phyloP scores from a whole-genome alignment of 495 filamentous ascomycete species.

The Aspergillus egyptiacus region DNA sequence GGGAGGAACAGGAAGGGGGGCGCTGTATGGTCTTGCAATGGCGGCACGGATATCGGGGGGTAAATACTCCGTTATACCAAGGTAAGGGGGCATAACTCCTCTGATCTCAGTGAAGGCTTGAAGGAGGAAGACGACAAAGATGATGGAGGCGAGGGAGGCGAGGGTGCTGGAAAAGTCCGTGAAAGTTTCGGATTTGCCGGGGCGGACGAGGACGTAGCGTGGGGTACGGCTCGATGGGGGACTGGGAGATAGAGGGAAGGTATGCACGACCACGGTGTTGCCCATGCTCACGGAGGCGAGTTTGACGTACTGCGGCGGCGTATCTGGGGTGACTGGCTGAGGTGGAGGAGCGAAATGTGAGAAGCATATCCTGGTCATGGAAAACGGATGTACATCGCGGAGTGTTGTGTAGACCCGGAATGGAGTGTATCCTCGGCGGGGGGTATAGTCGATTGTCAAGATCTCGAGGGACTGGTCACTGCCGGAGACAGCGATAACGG shows the following conservation, averaged over 20 bases:
- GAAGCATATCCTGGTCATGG: slow-evolving; percentile 81
- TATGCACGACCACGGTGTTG: slow-evolving; percentile 80
- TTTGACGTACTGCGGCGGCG: slow-evolving; percentile 59
- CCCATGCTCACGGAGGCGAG: slow-evolving; percentile 81
- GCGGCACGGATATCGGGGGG: slow-evolving; percentile 28
- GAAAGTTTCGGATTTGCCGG: slow-evolving; percentile 44
- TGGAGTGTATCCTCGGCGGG: slow-evolving; percentile 46
- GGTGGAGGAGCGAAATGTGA: slow-evolving; percentile 61
- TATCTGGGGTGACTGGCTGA: slow-evolving; percentile 37
- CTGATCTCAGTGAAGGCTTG: slow-evolving; percentile 65
- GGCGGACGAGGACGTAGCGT: slow-evolving; percentile 64
- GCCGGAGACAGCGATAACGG: slow-evolving; percentile 73
- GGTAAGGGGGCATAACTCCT: slow-evolving; percentile 51
- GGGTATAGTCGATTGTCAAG: slow-evolving; percentile 60
- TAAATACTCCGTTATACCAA: slow-evolving; percentile 48
- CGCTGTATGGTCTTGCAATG: slow-evolving; percentile 17
- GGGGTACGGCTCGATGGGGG: slow-evolving; percentile 41
- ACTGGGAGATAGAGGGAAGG: slow-evolving; percentile 62
- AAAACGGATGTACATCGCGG: slow-evolving; percentile 68
- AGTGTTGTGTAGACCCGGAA: slow-evolving; percentile 60
- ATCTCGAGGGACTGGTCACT: slow-evolving; percentile 76
- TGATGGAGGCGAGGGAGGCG: slow-evolving; percentile 46
- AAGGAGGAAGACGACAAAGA: slow-evolving; percentile 53
- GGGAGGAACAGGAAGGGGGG: slow-evolving; percentile 1
- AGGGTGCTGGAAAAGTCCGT: slow-evolving; percentile 42